Base-by-base conservation (phyloP, 768 basidiomycete genomes). In the Phaffia australis region DNA sequence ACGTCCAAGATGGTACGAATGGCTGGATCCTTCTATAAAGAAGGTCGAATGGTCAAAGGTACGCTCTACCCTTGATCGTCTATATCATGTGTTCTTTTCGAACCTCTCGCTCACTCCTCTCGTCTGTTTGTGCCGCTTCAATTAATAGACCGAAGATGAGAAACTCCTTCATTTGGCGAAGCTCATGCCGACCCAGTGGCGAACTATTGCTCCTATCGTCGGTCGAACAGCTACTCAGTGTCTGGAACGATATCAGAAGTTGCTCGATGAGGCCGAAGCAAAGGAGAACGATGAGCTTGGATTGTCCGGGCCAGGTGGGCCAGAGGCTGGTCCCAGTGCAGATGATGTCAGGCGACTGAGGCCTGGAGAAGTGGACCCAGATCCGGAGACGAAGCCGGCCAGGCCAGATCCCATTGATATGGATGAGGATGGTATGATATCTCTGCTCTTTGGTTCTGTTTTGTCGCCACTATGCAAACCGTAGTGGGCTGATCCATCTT, bases 31-130 rank as follows among this genome's bases (percentile, higher is more conserved):
- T 7, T 93, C 91, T 60, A 99, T 98, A 78, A 97, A 97, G 78
- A 99, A 99, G 81, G 97, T 94, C 21, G 95, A 98, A 77, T 99
- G 95, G 95, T 95, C 93, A 56, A 98, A 97, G 80, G 92, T 86
- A 68, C 56, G 81, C 76, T 16, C 19, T 15, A 19, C 23, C 19
- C 47, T 19, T 23, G 18, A 8, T 50, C 15, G 21, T 3, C 46
- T 56, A 11, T 21, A 11, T 42, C 21, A 16, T 14, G 56, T 56
- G 66, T 52, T 60, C 23, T 30, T 68, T 67, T 11, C 11, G 35
- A 50, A 8, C 48, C 48, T 30, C 32, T 59, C 9, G 32, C 65
- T 61, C 48, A 50, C 32, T 25, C 64, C 2, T 42, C 54, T 47
- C 30, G 18, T 23, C 48, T 9, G 11, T 30, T 19, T 18, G 1